Evolutionary conservation across 495 filamentous ascomycete genomes (phyloP).

Genomic region (Amphirosellinia nigrospora): DNA sequence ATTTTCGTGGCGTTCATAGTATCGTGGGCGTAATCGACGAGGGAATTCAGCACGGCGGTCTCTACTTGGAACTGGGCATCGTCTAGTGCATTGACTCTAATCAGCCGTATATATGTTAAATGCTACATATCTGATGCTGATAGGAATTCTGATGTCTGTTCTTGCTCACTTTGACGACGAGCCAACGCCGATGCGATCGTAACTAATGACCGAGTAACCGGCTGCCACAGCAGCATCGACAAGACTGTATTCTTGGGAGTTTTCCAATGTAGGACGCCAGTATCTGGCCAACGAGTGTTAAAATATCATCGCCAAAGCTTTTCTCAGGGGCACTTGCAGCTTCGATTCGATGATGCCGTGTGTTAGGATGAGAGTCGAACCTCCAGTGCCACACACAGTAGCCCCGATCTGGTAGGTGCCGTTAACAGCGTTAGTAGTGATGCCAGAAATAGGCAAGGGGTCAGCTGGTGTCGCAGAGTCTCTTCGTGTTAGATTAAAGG

Average conservation of each 20-base stretch:
- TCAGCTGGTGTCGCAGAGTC: slow-evolving; percentile 23
- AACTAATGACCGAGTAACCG: slow-evolving; percentile 5
- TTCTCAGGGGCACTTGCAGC: slow-evolving; percentile 28
- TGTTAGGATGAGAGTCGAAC: slow-evolving; percentile 33
- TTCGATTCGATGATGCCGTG: slow-evolving; percentile 41
- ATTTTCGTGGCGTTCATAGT: slow-evolving; percentile 32
- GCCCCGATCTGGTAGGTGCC: slow-evolving; percentile 31
- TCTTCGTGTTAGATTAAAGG: slow-evolving; percentile 35
- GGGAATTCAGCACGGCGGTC: slow-evolving; percentile 34
- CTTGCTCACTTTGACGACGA: not conserved
- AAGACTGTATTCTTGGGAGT: not conserved
- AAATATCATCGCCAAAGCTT: not conserved
- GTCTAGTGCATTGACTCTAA: slow-evolving; percentile 15
- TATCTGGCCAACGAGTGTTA: not conserved
- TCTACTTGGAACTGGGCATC: slow-evolving; percentile 41
- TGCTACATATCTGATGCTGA: not conserved
- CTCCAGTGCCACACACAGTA: slow-evolving; percentile 34
- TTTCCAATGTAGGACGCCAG: not conserved
- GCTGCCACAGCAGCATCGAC: not conserved
- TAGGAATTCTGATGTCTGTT: not conserved
- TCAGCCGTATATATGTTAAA: not conserved
- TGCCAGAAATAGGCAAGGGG: not conserved
- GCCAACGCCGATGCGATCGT: slow-evolving; percentile 5
- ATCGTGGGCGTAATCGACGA: slow-evolving; percentile 34
- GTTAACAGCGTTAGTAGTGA: not conserved